Evolutionary conservation across 208 protist species (phyloP).

Genomic region (Jaenimonas drosophilae): DNA sequence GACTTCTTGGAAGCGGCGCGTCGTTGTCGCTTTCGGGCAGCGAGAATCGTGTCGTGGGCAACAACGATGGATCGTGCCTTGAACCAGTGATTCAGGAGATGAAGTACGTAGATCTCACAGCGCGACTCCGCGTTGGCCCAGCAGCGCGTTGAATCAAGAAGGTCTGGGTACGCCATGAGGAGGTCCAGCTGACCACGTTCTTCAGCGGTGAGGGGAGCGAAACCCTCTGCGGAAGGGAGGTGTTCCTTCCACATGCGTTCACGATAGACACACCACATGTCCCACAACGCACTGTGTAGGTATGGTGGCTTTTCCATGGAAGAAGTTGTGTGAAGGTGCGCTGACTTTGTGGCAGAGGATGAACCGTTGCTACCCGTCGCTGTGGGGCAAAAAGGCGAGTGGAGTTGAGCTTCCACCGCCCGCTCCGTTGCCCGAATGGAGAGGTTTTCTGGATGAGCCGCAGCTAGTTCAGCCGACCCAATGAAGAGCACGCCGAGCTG

Average conservation of each 20-base stretch:
- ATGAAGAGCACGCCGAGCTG: too few species aligned
- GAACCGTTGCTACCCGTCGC: background rate
- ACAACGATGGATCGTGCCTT: constrained; percentile 67
- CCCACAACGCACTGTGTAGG: constrained; percentile 59
- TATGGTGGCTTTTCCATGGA: constrained; percentile 23
- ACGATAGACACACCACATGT: constrained; percentile 57
- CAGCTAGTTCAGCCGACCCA: constrained; percentile 8
- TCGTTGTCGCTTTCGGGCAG: background rate
- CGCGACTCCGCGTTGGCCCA: constrained; percentile 67
- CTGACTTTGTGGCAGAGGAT: too few species aligned
- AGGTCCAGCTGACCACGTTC: constrained; percentile 68
- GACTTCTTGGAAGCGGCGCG: background rate
- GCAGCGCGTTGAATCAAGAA: constrained; percentile 58
- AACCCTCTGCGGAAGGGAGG: constrained; percentile 1
- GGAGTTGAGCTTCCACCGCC: constrained; percentile 31
- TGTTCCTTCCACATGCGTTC: background rate
- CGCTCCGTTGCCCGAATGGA: constrained; percentile 33
- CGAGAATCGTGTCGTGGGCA: constrained; percentile 63
- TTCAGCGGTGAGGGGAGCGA: constrained; percentile 36
- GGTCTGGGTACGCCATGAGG: constrained; percentile 66
- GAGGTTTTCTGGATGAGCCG: constrained; percentile 20
- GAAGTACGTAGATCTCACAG: constrained; percentile 56
- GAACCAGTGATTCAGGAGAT: constrained; percentile 84
- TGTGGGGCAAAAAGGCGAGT: constrained; percentile 41
- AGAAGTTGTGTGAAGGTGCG: too few species aligned